Evolutionary conservation across 2,329 filamentous ascomycete species (phyloP).

Genomic region (Aspergillus phoenicis): DNA sequence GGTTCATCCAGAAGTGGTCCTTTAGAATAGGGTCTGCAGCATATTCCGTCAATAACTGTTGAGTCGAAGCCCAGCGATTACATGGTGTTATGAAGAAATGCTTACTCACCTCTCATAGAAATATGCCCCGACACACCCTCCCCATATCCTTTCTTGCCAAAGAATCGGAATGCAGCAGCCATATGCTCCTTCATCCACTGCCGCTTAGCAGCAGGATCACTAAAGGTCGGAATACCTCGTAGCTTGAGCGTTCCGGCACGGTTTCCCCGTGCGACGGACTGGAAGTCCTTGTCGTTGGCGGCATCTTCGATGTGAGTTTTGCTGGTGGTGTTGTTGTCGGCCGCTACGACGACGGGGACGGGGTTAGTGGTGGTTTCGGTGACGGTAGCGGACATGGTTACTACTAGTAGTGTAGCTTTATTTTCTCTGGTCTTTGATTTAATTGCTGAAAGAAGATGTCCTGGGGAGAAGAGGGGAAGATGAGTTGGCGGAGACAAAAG

Average conservation of each 20-base stretch:
- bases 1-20: conserved; percentile 47
- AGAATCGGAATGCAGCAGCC: conserved; percentile 46
- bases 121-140: conserved; percentile 49
- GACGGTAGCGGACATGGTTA: conserved; percentile 14
- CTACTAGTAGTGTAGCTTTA: neutral
- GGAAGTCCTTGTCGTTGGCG: conserved; percentile 33
- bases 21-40: conserved; percentile 38
- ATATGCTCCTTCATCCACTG: conserved; percentile 57
- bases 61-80: neutral
- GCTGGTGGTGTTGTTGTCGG: neutral
- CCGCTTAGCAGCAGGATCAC: conserved; percentile 48
- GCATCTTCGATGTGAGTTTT: conserved; percentile 18
- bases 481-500: neutral
- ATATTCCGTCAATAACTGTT: conserved; percentile 1
- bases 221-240: conserved; percentile 43
- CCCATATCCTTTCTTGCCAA: conserved; percentile 44
- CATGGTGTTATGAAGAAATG: too few species aligned
- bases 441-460: neutral
- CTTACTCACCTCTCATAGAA: conserved; percentile 38
- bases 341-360: conserved; percentile 15
- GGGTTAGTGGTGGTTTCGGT: conserved; percentile 14
- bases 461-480: neutral
- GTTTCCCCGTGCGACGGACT: conserved; percentile 39
- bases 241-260: conserved; percentile 41
- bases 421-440: too few species aligned